Conservation (phyloP, 2,329 filamentous ascomycete species). For the Sarocladiaceae sp. region DNA sequence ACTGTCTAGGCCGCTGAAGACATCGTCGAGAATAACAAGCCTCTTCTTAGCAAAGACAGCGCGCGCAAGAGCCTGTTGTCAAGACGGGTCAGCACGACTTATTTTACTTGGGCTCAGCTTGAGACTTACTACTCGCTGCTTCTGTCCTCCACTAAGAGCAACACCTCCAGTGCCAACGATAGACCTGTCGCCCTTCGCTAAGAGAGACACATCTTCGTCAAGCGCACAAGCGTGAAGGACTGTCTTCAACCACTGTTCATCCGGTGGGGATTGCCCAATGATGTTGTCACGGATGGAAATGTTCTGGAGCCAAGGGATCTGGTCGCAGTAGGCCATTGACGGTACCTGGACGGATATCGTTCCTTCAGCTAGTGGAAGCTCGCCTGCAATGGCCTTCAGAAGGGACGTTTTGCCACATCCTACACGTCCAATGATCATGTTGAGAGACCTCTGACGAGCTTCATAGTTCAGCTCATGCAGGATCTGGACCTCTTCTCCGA, state of each 20-base stretch:
- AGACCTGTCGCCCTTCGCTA: constrained; percentile 26
- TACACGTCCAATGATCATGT: constrained; percentile 3
- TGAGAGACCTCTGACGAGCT: constrained; percentile 7
- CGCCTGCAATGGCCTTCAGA: constrained; percentile 31
- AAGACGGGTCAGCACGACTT: neutral
- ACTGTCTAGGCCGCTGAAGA: constrained; percentile 25
- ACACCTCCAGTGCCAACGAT: constrained; percentile 29
- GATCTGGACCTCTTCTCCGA: constrained; percentile 14
- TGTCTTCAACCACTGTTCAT: constrained; percentile 21
- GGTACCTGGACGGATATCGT: constrained; percentile 7
- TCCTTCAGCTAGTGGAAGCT: constrained; percentile 18
- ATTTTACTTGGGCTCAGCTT: neutral
- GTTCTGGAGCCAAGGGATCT: constrained; percentile 24
- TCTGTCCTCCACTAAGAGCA: constrained; percentile 31
- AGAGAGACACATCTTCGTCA: constrained; percentile 18
- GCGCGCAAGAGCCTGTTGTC: constrained; percentile 18
- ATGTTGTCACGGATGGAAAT: constrained; percentile 27
- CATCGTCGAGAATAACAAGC: constrained; percentile 23
- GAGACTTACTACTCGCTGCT: constrained; percentile 21
- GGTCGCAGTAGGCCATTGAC: constrained; percentile 17
- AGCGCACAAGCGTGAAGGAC: constrained; percentile 20
- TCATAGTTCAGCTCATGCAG: constrained; percentile 20
- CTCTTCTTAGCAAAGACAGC: constrained; percentile 22
- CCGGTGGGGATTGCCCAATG: constrained; percentile 18
- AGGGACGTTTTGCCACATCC: constrained; percentile 38